phyloP scores from a whole-genome alignment of 345 rosid species.

The Gossypium sturtianum region DNA sequence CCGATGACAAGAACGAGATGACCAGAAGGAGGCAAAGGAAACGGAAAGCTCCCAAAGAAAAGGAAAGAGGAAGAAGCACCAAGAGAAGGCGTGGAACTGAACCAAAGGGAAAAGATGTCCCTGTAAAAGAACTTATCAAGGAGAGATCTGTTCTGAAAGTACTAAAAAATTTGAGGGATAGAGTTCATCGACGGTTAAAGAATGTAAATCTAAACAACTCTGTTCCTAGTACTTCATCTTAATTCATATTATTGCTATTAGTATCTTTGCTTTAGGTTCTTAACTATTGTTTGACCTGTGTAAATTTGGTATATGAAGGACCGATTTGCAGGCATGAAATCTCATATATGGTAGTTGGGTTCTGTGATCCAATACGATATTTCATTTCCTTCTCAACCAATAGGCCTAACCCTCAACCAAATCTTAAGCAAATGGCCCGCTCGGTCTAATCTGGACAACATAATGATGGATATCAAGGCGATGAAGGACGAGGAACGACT shows the following conservation, averaged over 20 bases:
- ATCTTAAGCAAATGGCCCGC: not conserved
- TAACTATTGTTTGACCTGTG: not conserved
- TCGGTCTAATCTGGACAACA: not conserved
- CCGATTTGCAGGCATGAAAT: not conserved
- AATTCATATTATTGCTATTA: not conserved
- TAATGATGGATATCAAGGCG: not conserved
- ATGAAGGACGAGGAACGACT: not conserved
- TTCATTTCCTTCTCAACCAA: not conserved
- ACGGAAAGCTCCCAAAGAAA: not conserved
- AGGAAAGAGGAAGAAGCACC: not conserved
- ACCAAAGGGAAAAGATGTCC: not conserved
- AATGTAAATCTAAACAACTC: not conserved
- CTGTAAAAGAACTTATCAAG: not conserved
- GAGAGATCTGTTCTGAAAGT: not conserved
- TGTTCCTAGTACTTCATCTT: not conserved
- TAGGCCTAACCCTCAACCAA: not conserved
- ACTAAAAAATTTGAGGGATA: not conserved
- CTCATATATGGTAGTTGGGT: not conserved
- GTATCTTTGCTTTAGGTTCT: not conserved
- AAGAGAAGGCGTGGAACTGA: not conserved
- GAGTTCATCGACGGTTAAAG: not conserved
- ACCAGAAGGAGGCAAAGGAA: not conserved
- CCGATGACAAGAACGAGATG: not conserved
- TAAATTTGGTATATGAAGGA: not conserved
- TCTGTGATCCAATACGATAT: not conserved